phyloP scores from a whole-genome alignment of 176 grass and related monocot genomes.

The Carex pumila region DNA sequence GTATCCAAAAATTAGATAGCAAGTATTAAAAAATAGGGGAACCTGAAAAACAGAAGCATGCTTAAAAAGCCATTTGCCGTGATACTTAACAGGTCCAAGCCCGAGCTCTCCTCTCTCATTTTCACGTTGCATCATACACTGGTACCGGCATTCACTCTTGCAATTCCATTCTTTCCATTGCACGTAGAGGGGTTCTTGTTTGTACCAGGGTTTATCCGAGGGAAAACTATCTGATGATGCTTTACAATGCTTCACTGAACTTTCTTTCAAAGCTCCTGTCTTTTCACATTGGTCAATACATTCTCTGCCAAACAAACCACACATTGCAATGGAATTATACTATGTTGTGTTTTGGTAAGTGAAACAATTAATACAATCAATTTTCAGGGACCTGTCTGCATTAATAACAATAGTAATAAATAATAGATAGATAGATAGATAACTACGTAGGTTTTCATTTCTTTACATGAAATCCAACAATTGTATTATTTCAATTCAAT shows the following conservation, averaged over 20 bases:
- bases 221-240: slow-evolving; percentile 38
- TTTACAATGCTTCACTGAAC: slow-evolving; percentile 47
- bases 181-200: slow-evolving; percentile 71
- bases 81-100: slow-evolving; percentile 66
- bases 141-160: slow-evolving; percentile 79
- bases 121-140: slow-evolving; percentile 85
- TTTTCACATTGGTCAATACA: slow-evolving; percentile 58
- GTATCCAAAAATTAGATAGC: neutral
- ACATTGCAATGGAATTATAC: neutral
- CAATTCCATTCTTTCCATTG: slow-evolving; percentile 97
- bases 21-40: neutral
- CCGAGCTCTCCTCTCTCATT: slow-evolving; percentile 55
- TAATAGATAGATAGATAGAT: neutral
- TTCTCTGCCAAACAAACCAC: slow-evolving; percentile 19
- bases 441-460: neutral
- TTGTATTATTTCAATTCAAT: neutral
- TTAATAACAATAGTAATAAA: neutral
- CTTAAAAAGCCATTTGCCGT: slow-evolving; percentile 86
- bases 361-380: neutral
- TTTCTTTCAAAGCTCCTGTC: slow-evolving; percentile 54
- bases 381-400: neutral
- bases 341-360: neutral
- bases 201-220: slow-evolving; percentile 53
- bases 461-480: neutral
- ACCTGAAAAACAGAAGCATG: slow-evolving; percentile 88